Base-by-base conservation (phyloP, 2,329 filamentous ascomycete genomes). In the Mollisia scopiformis region DNA sequence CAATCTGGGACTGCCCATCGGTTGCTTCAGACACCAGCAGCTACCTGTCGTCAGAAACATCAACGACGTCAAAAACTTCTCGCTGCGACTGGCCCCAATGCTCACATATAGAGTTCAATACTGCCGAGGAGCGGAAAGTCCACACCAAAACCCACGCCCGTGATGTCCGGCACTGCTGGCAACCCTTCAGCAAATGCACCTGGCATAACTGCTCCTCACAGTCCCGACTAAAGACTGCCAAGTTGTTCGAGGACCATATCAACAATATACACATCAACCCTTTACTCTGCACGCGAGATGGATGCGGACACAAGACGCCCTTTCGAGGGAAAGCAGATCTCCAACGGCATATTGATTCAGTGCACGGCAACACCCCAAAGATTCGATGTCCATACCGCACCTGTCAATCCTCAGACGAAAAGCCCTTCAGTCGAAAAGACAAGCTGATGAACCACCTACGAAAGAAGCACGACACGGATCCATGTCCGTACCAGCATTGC, bases 221-320 rank as follows among this genome's bases (percentile, higher is more conserved):
- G 21, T 23, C 46, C 30, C 46, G 23, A 3, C 46, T 28, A 7
- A 49, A 19, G 13, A 49, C 46, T 4, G n/a, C 46, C 25, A 49
- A 49, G 23, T 19, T 28, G 8, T 49, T 49, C 25, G 46, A 49
- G 19, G 46, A 49, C 21, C 46, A 49, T 31, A 28, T 49, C 23
- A 49, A 30, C 28, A 49, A 49, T 30, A 49, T 49, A 28, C 46
- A 49, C 10, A 49, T 49, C 23, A 49, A 49, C n/a, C 46, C 46
- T 28, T 49, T 49, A 19, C 16, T 49, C 23, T 49, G 46, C 30
- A 49, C 23, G 13, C 46, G 46, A 13, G 46, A 49, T 19, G 46
- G 46, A 2, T 49, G 46, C 16, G n/a, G 7, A 49, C 46, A 49
- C 46, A 49, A 49, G n/a, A 28, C 46, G 28, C 46, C 46, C 13